These are phyloP conservation scores for Nicotiana attenuata DNA, from an alignment of 257 asterid genomes.

Conservation along the genomic window DNA sequence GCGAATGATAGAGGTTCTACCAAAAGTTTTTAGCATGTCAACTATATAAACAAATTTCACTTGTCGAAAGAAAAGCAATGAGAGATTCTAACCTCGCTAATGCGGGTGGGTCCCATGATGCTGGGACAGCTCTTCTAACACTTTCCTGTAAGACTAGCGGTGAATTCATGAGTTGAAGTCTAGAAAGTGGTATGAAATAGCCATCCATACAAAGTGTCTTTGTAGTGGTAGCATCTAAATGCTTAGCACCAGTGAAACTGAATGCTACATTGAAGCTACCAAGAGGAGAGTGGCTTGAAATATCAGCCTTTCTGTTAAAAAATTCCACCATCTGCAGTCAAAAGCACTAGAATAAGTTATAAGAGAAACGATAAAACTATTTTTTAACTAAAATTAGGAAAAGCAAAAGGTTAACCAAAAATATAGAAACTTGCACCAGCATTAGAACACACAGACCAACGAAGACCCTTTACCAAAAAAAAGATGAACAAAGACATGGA, in stretches of 20 bases:
- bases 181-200: slow-evolving; percentile 68
- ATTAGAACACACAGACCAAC: not conserved
- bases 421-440: not conserved
- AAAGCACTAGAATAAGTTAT: slow-evolving; percentile 4
- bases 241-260: slow-evolving; percentile 63
- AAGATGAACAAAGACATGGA: not conserved
- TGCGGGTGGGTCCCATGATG: slow-evolving; percentile 83
- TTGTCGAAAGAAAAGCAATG: not conserved
- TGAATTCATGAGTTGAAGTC: slow-evolving; percentile 44
- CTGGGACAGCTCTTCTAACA: slow-evolving; percentile 64
- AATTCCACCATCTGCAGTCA: slow-evolving; percentile 79
- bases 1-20: not conserved
- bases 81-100: slow-evolving; percentile 55
- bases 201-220: slow-evolving; percentile 82
- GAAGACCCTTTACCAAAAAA: not conserved
- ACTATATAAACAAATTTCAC: not conserved
- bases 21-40: not conserved
- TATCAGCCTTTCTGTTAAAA: slow-evolving; percentile 67
- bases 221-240: slow-evolving; percentile 63
- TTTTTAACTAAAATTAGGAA: not conserved
- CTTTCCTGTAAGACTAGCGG: slow-evolving; percentile 46
- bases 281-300: slow-evolving; percentile 55
- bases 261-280: slow-evolving; percentile 82
- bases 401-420: not conserved
- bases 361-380: not conserved